Conservation (phyloP, 202 grass and related monocot species). For the Zoysia matrella region DNA sequence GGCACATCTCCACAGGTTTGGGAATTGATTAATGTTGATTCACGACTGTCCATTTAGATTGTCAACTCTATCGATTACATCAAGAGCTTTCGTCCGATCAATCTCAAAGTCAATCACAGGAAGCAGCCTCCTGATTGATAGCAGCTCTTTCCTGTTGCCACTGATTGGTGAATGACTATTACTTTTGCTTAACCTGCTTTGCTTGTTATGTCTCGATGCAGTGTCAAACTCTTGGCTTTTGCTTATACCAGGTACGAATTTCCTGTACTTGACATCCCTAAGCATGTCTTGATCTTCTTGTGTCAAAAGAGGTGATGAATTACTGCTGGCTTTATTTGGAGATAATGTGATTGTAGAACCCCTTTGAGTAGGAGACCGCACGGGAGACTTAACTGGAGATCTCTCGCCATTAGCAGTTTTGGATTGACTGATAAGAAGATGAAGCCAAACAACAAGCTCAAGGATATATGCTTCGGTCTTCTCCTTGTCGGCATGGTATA, state of each 20-base stretch:
- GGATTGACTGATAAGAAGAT: constrained; percentile 79
- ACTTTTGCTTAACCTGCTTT: constrained; percentile 87
- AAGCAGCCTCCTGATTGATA: constrained; percentile 70
- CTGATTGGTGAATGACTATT: constrained; percentile 80
- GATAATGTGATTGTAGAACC: constrained; percentile 40
- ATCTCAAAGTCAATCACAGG: constrained; percentile 87
- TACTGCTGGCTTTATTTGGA: constrained; percentile 49
- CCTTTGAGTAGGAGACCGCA: constrained; percentile 70
- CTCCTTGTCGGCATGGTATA: constrained; percentile 93
- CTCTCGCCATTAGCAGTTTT: constrained; percentile 64
- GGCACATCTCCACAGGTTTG: neutral
- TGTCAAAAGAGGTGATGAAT: constrained; percentile 65
- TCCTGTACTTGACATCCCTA: constrained; percentile 75
- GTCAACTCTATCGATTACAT: constrained; percentile 86
- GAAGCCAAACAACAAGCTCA: constrained; percentile 84
- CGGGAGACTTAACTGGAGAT: constrained; percentile 92
- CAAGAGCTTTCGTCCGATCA: constrained; percentile 76
- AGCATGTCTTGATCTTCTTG: constrained; percentile 98
- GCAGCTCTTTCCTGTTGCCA: constrained; percentile 68
- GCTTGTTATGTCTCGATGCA: constrained; percentile 58
- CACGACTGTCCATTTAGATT: constrained; percentile 59
- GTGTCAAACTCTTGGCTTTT: constrained; percentile 91
- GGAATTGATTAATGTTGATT: constrained; percentile 7
- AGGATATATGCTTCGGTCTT: constrained; percentile 88
- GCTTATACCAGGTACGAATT: constrained; percentile 83